Percentiles rank a stretch among this genome's conserved stretches.
Evolutionary conservation across 2,329 filamentous ascomycete genomes (phyloP).

Genomic region (Penicillium sclerotiorum): DNA sequence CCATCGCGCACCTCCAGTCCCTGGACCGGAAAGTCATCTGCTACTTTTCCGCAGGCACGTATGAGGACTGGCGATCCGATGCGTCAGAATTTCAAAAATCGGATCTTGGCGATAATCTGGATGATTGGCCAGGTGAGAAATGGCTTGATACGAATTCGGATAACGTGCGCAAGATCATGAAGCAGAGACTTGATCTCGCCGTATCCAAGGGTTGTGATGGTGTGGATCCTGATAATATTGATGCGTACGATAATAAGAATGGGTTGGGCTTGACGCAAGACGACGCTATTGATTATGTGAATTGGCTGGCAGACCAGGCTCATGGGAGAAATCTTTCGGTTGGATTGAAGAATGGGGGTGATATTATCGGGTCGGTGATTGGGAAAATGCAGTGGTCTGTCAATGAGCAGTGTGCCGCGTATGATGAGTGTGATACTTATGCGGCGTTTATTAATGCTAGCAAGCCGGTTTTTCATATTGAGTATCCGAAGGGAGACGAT

Average conservation of each 20-base stretch:
- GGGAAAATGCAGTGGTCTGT: conserved; percentile 65
- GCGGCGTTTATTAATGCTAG: conserved; percentile 59
- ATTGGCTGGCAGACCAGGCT: conserved; percentile 61
- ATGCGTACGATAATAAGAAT: conserved; percentile 67
- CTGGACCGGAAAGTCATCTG: conserved; percentile 67
- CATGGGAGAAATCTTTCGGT: conserved; percentile 59
- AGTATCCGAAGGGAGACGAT: conserved; percentile 62
- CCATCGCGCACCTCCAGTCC: conserved; percentile 52
- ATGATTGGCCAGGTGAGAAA: conserved; percentile 67
- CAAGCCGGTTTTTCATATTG: conserved; percentile 74
- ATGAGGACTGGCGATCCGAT: conserved; percentile 66
- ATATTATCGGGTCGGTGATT: conserved; percentile 58
- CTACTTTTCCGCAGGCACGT: conserved; percentile 74
- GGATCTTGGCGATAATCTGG: conserved; percentile 62
- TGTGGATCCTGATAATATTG: conserved; percentile 72
- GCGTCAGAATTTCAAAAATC: conserved; percentile 54
- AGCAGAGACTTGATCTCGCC: conserved; percentile 60
- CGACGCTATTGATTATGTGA: conserved; percentile 62
- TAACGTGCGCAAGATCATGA: conserved; percentile 68
- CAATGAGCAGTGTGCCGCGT: conserved; percentile 69
- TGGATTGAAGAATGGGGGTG: conserved; percentile 69
- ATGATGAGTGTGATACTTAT: conserved; percentile 62
- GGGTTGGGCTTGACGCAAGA: conserved; percentile 61
- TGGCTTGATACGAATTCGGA: conserved; percentile 65
- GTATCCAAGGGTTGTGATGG: conserved; percentile 66